Evolutionary conservation across 1,284 basidiomycete species (phyloP).

Genomic region (Phaffia rhodozyma): DNA sequence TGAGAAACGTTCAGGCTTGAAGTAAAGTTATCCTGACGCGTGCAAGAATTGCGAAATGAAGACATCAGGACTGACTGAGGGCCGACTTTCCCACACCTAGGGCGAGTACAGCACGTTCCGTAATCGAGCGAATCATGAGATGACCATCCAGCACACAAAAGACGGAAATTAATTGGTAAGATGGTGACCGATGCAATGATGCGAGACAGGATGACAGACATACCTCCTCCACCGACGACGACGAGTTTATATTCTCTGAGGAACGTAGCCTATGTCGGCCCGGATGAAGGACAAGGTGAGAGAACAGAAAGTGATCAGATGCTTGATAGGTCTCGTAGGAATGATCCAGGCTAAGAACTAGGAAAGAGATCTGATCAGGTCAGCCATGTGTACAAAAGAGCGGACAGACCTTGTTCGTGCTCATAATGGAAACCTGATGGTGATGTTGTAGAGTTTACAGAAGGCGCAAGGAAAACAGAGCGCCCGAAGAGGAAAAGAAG

Average conservation of each 20-base stretch:
- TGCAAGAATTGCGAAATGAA: not conserved
- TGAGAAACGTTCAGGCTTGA: no score
- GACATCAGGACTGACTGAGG: constrained; percentile 10
- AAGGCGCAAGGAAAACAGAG: not conserved
- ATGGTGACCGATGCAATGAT: not conserved
- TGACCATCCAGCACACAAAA: not conserved
- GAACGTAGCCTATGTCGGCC: constrained; percentile 67
- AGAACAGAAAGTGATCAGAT: not conserved
- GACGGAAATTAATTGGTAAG: not conserved
- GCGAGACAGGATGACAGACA: constrained; percentile 30
- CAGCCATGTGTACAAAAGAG: not conserved
- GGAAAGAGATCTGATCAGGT: not conserved
- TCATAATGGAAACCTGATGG: not conserved
- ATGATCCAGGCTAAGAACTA: not conserved
- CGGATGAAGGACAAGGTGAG: not conserved
- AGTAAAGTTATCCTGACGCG: no score
- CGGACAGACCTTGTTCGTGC: not conserved
- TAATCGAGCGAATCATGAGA: not conserved
- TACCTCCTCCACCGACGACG: constrained; percentile 93
- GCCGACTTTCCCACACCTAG: constrained; percentile 91
- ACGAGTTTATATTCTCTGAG: constrained; percentile 92
- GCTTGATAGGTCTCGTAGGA: no score
- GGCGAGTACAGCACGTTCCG: constrained; percentile 14
- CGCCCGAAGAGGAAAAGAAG: not conserved
- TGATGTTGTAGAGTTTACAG: not conserved